These are phyloP conservation scores for Fonsecaea pedrosoi DNA, from an alignment of 2,329 filamentous ascomycete genomes.

Conservation along the genomic window DNA sequence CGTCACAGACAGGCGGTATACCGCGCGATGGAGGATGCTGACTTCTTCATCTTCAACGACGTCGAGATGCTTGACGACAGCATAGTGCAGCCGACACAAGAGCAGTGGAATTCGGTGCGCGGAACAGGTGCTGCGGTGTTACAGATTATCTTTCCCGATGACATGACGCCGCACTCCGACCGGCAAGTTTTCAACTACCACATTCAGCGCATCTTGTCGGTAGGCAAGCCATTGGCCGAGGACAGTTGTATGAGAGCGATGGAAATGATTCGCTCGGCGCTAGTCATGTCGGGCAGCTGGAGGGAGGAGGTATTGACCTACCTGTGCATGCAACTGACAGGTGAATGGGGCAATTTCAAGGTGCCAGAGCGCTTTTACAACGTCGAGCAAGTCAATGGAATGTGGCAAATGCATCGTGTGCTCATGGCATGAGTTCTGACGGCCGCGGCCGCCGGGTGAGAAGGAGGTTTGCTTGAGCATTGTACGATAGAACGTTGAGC, in stretches of 20 bases:
- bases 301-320: constrained; percentile 26
- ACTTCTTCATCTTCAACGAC: constrained; percentile 39
- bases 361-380: constrained; percentile 31
- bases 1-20: constrained; percentile 43
- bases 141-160: constrained; percentile 21
- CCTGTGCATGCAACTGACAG: constrained; percentile 32
- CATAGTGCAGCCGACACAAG: constrained; percentile 21
- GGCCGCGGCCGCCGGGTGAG: background rate
- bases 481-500: background rate
- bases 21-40: constrained; percentile 31
- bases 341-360: constrained; percentile 33
- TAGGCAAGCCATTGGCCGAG: constrained; percentile 15
- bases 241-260: constrained; percentile 27
- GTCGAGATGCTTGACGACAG: constrained; percentile 22
- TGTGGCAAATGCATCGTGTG: constrained; percentile 9
- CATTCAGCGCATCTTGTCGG: constrained; percentile 24
- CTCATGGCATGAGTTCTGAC: constrained; percentile 1
- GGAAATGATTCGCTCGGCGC: constrained; percentile 25
- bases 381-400: constrained; percentile 24
- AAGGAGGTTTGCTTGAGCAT: background rate
- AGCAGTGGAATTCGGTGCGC: constrained; percentile 30
- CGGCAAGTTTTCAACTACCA: constrained; percentile 23
- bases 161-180: constrained; percentile 16
- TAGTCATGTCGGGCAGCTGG: constrained; percentile 28
- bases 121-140: constrained; percentile 27